Evolutionary conservation across 129 eudicot species (phyloP), one percentile per base, ranked within the genome.

Genomic region (Tagetes erecta): DNA sequence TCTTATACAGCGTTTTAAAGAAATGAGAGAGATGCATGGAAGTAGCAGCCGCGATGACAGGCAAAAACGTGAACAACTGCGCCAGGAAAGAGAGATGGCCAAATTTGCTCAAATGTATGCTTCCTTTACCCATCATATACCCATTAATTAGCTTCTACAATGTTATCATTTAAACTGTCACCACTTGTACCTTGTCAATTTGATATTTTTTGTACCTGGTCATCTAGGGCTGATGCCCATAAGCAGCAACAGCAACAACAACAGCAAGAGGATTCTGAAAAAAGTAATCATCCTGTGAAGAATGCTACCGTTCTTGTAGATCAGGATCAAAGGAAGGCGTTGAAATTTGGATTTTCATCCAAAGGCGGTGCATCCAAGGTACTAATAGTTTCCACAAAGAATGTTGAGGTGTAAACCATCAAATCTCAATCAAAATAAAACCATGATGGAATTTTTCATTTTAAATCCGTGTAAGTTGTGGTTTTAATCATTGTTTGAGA

Each of bases 21-120:
- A 94, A 84, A 94, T 94, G 99, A 91, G 85, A 83, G 99, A 94
- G 64, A 91, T 91, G 99, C 99, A 94, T 80, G 97, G 99, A 82
- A 85, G 85, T 63, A 91, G 91, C 86, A 81, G 85, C 73, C 96
- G 94, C 13, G 97, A 94, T 72, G 99, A 91, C 70, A 87, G 99
- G 74, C 97, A 86, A 79, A 94, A 94, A 82, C 87, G 99, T 57
- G 99, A 94, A 72, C 93, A 84, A 68, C 88, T 88, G 66, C 96
- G 96, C 38, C 99, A 91, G 70, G 97, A 91, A 77, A 86, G 68
- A 82, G 97, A 91, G 87, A 88, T 88, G 95, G 97, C 97, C 9
- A 91, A 91, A 79, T 94, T 94, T 83, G 87, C 90, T 45, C 97
- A 91, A 56, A 88, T 91, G 97, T 91, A 91, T 42, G 52, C 13